Evolutionary conservation across 73 alveolate species (phyloP).

Genomic region (Tetrahymena elliotti): DNA sequence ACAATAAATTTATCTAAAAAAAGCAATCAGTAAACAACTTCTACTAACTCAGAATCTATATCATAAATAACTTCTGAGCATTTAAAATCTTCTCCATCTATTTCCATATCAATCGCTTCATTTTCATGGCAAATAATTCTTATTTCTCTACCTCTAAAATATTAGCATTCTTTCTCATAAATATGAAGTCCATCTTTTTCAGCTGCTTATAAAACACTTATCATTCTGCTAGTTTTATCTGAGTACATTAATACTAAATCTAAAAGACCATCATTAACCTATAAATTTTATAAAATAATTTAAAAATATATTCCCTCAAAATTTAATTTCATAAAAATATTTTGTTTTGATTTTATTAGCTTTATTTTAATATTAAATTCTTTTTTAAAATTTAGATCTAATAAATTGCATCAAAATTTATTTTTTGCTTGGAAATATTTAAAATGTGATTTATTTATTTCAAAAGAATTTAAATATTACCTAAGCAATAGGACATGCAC

Average conservation of each 20-base stretch:
- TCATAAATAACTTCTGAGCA: background rate
- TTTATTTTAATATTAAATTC: no score
- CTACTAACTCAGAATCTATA: background rate
- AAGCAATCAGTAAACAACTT: background rate
- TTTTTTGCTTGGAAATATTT: no score
- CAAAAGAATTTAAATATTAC: background rate
- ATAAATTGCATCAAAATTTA: no score
- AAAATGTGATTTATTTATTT: no score
- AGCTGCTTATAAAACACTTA: background rate
- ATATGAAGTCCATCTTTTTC: background rate
- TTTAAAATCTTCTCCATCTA: background rate
- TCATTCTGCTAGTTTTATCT: background rate
- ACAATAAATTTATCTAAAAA: background rate
- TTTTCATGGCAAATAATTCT: background rate
- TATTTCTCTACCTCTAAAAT: background rate
- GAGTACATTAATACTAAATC: background rate
- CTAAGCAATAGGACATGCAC: background rate
- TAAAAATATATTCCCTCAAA: no score
- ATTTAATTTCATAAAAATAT: no score
- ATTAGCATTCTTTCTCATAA: background rate
- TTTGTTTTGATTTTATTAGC: no score
- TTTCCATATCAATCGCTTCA: background rate
- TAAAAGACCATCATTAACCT: background rate
- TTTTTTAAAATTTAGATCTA: no score
- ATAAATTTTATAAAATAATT: background rate